A percentile compares a stretch with the other conserved stretches of the same genome.
Conservation (phyloP, 345 rosid genomes). For the Melaleuca alternifolia region DNA sequence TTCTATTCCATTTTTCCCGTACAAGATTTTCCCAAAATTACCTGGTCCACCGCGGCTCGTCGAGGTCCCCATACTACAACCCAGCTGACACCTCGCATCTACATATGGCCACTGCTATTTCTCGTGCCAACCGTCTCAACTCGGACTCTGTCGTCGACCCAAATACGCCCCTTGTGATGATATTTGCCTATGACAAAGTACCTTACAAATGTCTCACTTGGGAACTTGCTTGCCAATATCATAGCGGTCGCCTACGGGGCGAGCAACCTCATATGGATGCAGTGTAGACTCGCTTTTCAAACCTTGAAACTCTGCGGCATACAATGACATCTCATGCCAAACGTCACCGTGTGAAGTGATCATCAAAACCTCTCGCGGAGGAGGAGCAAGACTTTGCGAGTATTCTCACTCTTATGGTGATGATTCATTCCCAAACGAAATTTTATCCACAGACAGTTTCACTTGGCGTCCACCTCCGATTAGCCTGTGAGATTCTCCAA, state of each 20-base stretch:
- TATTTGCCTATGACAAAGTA: background rate
- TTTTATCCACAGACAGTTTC: conserved; percentile 11
- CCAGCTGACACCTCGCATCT: background rate
- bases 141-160: background rate
- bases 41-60: conserved; percentile 22
- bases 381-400: background rate
- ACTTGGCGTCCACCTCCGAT: background rate
- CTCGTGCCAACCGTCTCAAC: background rate
- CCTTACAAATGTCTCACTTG: conserved; percentile 15
- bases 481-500: background rate
- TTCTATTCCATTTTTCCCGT: too few species aligned
- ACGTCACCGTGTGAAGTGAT: conserved; percentile 10
- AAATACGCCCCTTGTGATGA: background rate
- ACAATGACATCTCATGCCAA: conserved; percentile 16
- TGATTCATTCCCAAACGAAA: conserved; percentile 21
- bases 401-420: conserved; percentile 28
- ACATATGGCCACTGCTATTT: background rate
- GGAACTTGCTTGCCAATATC: conserved; percentile 5
- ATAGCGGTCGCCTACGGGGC: conserved; percentile 7
- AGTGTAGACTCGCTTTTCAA: conserved; percentile 32
- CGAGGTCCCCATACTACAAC: conserved; percentile 14
- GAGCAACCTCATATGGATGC: conserved; percentile 26
- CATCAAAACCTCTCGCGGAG: background rate
- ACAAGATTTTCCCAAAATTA: too few species aligned
- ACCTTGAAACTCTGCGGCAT: conserved; percentile 13